A percentile compares a stretch with the other conserved stretches of the same genome.
phyloP scores from a whole-genome alignment of 1,284 basidiomycete species.

The Cystobasidium slooffiae region DNA sequence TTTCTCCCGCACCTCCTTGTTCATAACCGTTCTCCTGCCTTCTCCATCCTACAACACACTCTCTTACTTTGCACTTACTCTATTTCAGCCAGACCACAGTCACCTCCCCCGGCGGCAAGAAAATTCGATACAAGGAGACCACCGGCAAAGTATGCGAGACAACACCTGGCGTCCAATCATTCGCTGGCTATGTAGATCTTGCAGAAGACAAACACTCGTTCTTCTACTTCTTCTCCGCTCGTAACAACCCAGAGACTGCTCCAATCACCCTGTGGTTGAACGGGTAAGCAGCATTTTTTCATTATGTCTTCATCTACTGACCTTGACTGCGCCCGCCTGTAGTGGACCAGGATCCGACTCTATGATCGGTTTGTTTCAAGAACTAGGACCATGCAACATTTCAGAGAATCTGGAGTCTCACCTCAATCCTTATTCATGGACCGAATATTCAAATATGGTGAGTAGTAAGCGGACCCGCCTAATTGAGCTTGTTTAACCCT shows the following conservation, averaged over 20 bases:
- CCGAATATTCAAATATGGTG: constrained; percentile 29
- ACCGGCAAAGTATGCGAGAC: constrained; percentile 32
- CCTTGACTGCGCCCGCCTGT: not conserved
- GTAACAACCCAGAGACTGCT: constrained; percentile 48
- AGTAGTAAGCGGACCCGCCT: not conserved
- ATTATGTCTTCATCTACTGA: not conserved
- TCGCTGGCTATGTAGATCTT: constrained; percentile 46
- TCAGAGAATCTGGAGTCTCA: constrained; percentile 16
- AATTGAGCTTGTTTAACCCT: not conserved
- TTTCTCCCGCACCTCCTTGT: not conserved
- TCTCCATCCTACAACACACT: not conserved
- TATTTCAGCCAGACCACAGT: constrained; percentile 15
- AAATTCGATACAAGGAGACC: constrained; percentile 28
- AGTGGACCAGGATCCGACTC: constrained; percentile 38
- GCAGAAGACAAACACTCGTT: constrained; percentile 46
- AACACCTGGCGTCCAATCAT: constrained; percentile 36
- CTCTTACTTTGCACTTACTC: not conserved
- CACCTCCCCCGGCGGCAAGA: constrained; percentile 16
- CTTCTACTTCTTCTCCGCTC: constrained; percentile 49
- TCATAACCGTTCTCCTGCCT: not conserved
- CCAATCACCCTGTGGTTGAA: constrained; percentile 48
- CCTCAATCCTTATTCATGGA: constrained; percentile 39
- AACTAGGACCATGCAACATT: constrained; percentile 38
- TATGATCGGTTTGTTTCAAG: constrained; percentile 37
- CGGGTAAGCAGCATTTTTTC: constrained; percentile 1